Percentiles rank a stretch among this genome's conserved stretches.
These are phyloP conservation scores for Clarkia xantiana DNA, from an alignment of 345 rosid genomes.

Conservation along the genomic window DNA sequence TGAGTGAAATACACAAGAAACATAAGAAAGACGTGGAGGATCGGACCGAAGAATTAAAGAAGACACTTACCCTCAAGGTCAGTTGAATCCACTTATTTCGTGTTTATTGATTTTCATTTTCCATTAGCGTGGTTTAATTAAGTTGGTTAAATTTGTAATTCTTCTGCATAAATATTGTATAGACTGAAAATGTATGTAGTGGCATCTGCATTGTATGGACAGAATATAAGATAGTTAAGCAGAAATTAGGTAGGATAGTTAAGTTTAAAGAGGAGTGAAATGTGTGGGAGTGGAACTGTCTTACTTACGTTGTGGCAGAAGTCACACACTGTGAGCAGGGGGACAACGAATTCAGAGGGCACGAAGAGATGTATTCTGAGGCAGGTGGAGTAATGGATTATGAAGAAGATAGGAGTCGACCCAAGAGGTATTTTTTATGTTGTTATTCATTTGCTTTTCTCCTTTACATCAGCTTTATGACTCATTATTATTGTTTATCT, in stretches of 20 bases:
- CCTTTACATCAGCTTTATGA: not conserved
- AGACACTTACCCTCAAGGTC: conserved; percentile 81
- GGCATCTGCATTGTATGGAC: too few species aligned
- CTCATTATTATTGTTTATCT: not conserved
- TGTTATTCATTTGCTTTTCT: not conserved
- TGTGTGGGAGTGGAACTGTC: conserved; percentile 78
- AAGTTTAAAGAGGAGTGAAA: too few species aligned
- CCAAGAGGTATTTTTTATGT: conserved; percentile 56
- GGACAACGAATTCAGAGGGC: conserved; percentile 66
- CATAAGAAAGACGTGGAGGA: conserved; percentile 74
- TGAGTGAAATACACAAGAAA: conserved; percentile 77
- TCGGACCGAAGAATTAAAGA: conserved; percentile 69
- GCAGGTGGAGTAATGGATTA: conserved; percentile 97
- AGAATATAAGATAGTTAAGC: not conserved
- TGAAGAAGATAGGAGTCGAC: conserved; percentile 84
- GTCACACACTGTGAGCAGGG: conserved; percentile 97
- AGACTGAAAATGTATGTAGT: too few species aligned
- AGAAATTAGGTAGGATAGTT: conserved; percentile 10
- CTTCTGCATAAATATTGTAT: too few species aligned
- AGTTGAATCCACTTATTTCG: conserved; percentile 34
- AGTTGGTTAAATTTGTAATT: not conserved
- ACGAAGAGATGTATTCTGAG: conserved; percentile 87
- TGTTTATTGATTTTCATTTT: not conserved
- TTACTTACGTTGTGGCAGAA: conserved; percentile 99
- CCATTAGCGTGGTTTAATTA: not conserved